phyloP scores from a whole-genome alignment of 352 stramenopile species.

The Phytophthora capsici region DNA sequence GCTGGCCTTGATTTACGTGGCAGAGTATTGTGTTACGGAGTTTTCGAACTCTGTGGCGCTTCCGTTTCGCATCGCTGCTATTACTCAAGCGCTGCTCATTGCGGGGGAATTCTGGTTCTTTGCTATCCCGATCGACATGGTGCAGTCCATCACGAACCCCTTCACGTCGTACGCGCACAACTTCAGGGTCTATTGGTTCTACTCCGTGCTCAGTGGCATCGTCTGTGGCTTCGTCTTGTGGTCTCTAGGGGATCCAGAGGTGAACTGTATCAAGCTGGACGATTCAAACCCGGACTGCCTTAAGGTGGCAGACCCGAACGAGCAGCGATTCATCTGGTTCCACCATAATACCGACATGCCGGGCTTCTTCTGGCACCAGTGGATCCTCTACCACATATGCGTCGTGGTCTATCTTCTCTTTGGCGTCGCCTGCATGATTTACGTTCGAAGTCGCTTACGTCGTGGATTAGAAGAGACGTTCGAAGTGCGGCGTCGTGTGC shows the following conservation, averaged over 20 bases:
- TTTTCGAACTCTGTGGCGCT: conserved; percentile 57
- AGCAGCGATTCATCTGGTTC: conserved; percentile 83
- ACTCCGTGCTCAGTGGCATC: conserved; percentile 73
- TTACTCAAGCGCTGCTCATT: conserved; percentile 81
- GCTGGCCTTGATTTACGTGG: conserved; percentile 72
- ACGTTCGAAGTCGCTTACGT: conserved; percentile 77
- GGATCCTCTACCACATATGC: conserved; percentile 85
- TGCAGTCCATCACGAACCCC: conserved; percentile 90
- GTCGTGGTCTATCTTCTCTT: conserved; percentile 84
- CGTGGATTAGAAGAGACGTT: conserved; percentile 87
- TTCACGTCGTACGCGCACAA: conserved; percentile 90
- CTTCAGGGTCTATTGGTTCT: conserved; percentile 85
- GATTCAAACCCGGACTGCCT: conserved; percentile 33
- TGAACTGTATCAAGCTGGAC: conserved; percentile 21
- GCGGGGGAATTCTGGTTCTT: conserved; percentile 92
- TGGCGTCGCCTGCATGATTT: conserved; percentile 70
- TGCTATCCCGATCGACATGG: conserved; percentile 88
- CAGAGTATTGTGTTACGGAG: conserved; percentile 80
- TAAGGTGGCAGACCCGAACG: conserved; percentile 23
- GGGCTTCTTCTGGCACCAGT: conserved; percentile 83
- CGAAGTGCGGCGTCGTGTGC: conserved; percentile 78
- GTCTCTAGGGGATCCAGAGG: conserved; percentile 55
- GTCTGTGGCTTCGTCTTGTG: conserved; percentile 73
- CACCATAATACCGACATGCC: conserved; percentile 82
- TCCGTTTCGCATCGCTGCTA: conserved; percentile 66